Percentiles rank a stretch among this genome's conserved stretches.
phyloP scores from a whole-genome alignment of 1,284 basidiomycete species.

The Flammula alnicola region DNA sequence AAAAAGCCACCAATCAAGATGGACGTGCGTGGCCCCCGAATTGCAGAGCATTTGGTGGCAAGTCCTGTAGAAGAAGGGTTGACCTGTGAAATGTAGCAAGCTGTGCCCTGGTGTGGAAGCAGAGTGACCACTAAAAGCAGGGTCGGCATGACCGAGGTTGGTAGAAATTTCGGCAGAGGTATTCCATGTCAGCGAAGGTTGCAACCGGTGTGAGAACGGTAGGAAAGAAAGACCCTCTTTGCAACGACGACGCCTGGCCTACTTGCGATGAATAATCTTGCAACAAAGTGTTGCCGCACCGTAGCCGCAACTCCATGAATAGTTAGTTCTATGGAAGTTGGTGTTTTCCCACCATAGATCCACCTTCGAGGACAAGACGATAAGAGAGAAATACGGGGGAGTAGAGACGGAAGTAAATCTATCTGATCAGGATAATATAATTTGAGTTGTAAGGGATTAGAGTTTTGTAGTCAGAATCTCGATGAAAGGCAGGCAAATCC shows the following conservation, averaged over 20 bases:
- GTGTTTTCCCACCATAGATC: constrained; percentile 13
- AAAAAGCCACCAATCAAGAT: constrained; percentile 17
- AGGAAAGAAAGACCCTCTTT: constrained; percentile 7
- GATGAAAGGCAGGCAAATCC: constrained; percentile 16
- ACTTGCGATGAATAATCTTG: constrained; percentile 1
- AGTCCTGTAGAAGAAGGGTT: neutral
- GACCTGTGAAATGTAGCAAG: neutral
- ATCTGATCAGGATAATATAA: constrained; percentile 3
- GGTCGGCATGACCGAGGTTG: neutral
- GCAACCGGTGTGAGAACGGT: constrained; percentile 8
- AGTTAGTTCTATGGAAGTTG: constrained; percentile 28
- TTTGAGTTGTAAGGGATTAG: constrained; percentile 23
- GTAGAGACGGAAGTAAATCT: constrained; percentile 29
- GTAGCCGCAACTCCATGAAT: constrained; percentile 20
- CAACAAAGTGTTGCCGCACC: constrained; percentile 18
- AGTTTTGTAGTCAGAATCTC: constrained; percentile 23
- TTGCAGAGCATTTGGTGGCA: neutral
- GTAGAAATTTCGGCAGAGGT: constrained; percentile 1
- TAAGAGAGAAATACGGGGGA: neutral
- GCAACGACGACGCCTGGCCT: neutral
- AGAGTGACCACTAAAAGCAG: constrained; percentile 3
- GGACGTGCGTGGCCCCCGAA: neutral
- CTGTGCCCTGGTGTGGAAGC: constrained; percentile 3
- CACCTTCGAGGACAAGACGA: neutral
- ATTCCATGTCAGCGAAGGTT: constrained; percentile 6